These are phyloP conservation scores for Actinidia arguta DNA, from an alignment of 179 eudicot genomes.

Conservation along the genomic window DNA sequence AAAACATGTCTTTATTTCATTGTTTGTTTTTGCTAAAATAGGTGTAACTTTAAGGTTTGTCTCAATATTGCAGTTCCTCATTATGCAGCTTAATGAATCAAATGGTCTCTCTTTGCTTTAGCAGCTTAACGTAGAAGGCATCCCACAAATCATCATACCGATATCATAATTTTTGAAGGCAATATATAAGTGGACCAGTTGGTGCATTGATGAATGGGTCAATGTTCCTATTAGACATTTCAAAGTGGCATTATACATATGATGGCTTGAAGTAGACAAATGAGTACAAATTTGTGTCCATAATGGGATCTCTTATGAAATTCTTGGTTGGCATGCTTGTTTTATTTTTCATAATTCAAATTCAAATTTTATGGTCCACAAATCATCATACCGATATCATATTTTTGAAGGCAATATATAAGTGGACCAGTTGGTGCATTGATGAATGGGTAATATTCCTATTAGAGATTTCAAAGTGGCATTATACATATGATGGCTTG, in stretches of 20 bases:
- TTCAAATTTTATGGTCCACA: not conserved
- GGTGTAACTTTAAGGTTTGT: not conserved
- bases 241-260: conserved; percentile 89
- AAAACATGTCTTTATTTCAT: not conserved
- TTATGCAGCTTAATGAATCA: not conserved
- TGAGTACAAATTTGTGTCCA: conserved; percentile 80
- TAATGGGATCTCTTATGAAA: conserved; percentile 89
- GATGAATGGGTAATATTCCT: conserved; percentile 85
- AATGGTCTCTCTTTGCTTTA: conserved; percentile 16
- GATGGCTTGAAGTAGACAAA: conserved; percentile 91
- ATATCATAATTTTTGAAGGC: conserved; percentile 66
- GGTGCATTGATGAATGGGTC: conserved; percentile 87
- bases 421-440: conserved; percentile 89
- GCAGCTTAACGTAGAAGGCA: conserved; percentile 55
- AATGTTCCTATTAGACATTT: conserved; percentile 78
- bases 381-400: conserved; percentile 52
- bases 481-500: conserved; percentile 80
- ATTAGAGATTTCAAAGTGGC: conserved; percentile 84
- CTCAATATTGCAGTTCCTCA: not conserved
- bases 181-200: conserved; percentile 79
- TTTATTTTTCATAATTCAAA: conserved; percentile 13
- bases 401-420: conserved; percentile 69
- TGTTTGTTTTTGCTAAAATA: not conserved
- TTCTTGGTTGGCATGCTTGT: conserved; percentile 59
- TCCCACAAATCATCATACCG: conserved; percentile 42